A percentile compares a stretch with the other conserved stretches of the same genome.
phyloP scores from a whole-genome alignment of 1,284 basidiomycete genomes.

The Ceratobasidium sp. region DNA sequence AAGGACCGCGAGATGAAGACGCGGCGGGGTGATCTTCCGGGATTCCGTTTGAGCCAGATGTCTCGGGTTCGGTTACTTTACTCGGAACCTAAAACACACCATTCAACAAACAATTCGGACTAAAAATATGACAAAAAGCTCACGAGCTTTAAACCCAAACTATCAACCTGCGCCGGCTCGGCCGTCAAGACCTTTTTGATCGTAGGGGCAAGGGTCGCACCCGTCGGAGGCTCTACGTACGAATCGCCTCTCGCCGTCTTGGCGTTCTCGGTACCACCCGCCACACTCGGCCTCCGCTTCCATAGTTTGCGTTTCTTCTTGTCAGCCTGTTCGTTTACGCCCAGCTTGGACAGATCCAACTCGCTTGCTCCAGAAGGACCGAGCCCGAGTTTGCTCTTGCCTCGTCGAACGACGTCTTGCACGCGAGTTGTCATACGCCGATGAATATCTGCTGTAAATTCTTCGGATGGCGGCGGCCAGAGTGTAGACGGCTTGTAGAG shows the following conservation, averaged over 20 bases:
- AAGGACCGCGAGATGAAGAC: no score
- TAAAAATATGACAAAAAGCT: slow-evolving; percentile 34
- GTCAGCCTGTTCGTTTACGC: background rate
- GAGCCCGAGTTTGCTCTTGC: slow-evolving; percentile 20
- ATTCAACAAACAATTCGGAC: background rate
- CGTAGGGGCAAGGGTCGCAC: slow-evolving; percentile 18
- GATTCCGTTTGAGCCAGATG: background rate
- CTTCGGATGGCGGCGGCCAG: slow-evolving; percentile 80
- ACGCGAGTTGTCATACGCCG: background rate
- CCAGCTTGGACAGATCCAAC: slow-evolving; percentile 22
- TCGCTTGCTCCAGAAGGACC: slow-evolving; percentile 3
- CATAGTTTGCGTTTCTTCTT: background rate
- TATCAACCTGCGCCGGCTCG: background rate
- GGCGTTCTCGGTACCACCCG: background rate
- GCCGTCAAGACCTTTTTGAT: background rate
- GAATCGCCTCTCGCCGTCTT: slow-evolving; percentile 13
- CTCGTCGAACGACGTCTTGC: slow-evolving; percentile 15
- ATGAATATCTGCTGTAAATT: slow-evolving; percentile 15
- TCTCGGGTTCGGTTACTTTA: background rate
- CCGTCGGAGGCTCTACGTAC: slow-evolving; percentile 3
- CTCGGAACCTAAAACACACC: background rate
- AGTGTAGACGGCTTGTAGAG: slow-evolving; percentile 85
- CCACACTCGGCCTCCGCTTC: background rate
- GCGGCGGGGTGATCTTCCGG: background rate
- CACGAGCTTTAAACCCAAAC: slow-evolving; percentile 3